These are phyloP conservation scores for Prinsepia uniflora DNA, from an alignment of 306 rosid genomes.

Conservation along the genomic window DNA sequence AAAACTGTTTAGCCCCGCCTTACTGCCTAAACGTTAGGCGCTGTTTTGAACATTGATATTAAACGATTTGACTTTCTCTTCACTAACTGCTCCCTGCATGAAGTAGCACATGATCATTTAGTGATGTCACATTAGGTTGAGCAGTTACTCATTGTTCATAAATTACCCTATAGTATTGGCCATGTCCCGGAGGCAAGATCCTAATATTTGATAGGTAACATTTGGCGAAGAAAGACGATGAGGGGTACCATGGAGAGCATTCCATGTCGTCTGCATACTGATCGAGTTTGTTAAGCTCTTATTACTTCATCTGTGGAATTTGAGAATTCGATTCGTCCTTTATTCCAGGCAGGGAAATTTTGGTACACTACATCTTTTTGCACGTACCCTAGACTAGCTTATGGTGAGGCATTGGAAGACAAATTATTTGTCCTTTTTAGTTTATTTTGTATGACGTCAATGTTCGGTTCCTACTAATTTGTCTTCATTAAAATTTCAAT, in stretches of 20 bases:
- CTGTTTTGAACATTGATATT: too few relatives aligned
- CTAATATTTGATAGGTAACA: neutral
- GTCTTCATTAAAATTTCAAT: too few relatives aligned
- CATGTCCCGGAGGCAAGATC: neutral
- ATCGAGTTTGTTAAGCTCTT: neutral
- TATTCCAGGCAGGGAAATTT: slow-evolving; percentile 3
- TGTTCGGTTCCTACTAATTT: too few relatives aligned
- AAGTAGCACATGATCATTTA: neutral
- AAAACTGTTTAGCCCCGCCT: too few relatives aligned
- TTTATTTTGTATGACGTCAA: too few relatives aligned
- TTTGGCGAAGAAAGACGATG: too few relatives aligned
- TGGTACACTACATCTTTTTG: neutral
- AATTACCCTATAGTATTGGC: slow-evolving; percentile 3
- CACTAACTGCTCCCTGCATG: slow-evolving; percentile 1
- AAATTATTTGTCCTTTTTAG: too few relatives aligned
- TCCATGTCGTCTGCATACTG: slow-evolving; percentile 9
- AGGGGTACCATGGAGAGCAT: neutral
- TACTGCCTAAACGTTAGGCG: too few relatives aligned
- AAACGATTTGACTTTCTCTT: neutral
- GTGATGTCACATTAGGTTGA: neutral
- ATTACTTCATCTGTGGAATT: slow-evolving; percentile 10
- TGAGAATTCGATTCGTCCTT: neutral
- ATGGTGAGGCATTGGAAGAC: too few relatives aligned
- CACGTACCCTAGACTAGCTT: neutral
- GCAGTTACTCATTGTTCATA: neutral